Evolutionary conservation across 2,329 filamentous ascomycete species (phyloP).

Genomic region (Ophiostoma sp.): DNA sequence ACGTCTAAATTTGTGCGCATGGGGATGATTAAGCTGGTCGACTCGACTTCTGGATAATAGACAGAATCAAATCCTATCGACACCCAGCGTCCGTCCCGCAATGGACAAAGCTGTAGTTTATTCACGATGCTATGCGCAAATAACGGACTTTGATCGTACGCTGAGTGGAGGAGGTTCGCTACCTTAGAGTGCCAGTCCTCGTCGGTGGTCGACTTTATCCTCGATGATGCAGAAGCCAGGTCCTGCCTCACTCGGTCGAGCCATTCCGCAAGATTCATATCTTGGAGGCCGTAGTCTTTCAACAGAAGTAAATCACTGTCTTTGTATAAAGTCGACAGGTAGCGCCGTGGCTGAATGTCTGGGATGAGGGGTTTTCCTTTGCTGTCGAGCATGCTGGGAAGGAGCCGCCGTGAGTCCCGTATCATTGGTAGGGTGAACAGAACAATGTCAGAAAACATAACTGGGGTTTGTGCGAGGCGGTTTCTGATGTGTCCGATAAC

Average conservation of each 20-base stretch:
- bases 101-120: background rate
- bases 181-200: background rate
- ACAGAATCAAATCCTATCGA: background rate
- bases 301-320: background rate
- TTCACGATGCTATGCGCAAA: background rate
- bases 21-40: background rate
- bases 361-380: background rate
- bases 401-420: background rate
- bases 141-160: background rate
- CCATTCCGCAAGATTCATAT: background rate
- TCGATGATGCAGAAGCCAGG: background rate
- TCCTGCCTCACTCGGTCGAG: background rate
- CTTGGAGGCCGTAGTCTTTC: background rate
- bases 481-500: background rate
- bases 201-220: background rate
- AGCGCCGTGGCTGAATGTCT: background rate
- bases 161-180: background rate
- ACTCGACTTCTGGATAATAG: background rate
- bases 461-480: background rate
- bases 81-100: background rate
- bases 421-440: background rate
- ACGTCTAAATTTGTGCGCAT: background rate
- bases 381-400: background rate
- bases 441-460: background rate
- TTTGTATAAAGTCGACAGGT: background rate